A percentile compares a stretch with the other conserved stretches of the same genome.
Conservation (phyloP, 2,329 filamentous ascomycete genomes). For the Ascochyta fabae region DNA sequence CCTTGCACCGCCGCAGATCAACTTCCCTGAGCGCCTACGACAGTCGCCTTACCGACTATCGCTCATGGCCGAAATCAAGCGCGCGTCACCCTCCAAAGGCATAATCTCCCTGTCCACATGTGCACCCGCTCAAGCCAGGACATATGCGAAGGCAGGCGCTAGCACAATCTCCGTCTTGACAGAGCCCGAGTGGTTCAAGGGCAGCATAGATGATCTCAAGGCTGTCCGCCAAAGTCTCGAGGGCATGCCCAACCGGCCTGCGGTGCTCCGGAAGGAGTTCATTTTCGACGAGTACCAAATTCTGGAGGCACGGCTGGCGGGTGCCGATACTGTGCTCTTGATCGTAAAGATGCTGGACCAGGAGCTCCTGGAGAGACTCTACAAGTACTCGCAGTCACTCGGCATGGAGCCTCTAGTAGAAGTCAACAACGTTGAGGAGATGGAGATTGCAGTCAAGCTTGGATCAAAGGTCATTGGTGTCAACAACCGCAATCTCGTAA, state of each 20-base stretch:
- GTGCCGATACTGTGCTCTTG: slow-evolving; percentile 90
- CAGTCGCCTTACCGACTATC: slow-evolving; percentile 88
- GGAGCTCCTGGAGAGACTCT: slow-evolving; percentile 75
- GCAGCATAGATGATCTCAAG: slow-evolving; percentile 90
- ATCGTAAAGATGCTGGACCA: slow-evolving; percentile 97
- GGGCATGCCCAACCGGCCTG: slow-evolving; percentile 89
- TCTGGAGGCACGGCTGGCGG: slow-evolving; percentile 87
- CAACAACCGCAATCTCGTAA: slow-evolving; percentile 96
- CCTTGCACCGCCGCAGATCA: slow-evolving; percentile 81
- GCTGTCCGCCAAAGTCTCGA: slow-evolving; percentile 87
- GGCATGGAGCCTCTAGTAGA: slow-evolving; percentile 98
- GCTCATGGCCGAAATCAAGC: slow-evolving; percentile 96
- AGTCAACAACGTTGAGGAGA: slow-evolving; percentile 93
- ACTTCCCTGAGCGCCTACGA: slow-evolving; percentile 78
- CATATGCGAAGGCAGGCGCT: slow-evolving; percentile 90
- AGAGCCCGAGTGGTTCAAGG: slow-evolving; percentile 99
- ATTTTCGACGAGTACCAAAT: slow-evolving; percentile 99
- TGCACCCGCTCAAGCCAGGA: slow-evolving; percentile 86
- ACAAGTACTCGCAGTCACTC: slow-evolving; percentile 84
- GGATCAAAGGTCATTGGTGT: slow-evolving; percentile 93
- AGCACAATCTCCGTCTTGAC: slow-evolving; percentile 99
- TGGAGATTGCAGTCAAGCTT: slow-evolving; percentile 83
- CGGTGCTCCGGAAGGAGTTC: slow-evolving; percentile 93
- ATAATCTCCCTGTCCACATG: slow-evolving; percentile 87
- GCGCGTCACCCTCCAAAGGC: slow-evolving; percentile 94